Evolutionary conservation across 1,284 basidiomycete genomes (phyloP), one percentile per base, ranked within the genome.

Genomic region (Sporisorium sorghi): DNA sequence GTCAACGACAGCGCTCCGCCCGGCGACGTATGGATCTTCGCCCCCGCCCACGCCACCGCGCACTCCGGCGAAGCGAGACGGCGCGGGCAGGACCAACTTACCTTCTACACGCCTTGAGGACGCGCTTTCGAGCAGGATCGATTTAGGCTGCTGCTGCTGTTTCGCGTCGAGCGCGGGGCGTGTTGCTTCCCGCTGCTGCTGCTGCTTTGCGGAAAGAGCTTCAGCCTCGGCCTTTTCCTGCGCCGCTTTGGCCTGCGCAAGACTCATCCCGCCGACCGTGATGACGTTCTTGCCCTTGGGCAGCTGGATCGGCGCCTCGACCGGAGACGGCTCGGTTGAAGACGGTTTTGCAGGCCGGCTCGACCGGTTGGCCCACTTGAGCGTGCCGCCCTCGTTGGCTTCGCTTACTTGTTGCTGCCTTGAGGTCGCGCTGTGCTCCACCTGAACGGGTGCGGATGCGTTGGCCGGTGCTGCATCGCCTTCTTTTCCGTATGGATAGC

Each of bases 401-500:
- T 55, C 35, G 19, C 39, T 50, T 21, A 2, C 9, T 19, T 40
- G 37, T 8, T 40, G 21, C 19, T 26, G 19, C n/a, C 9, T 30
- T 26, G 51, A 17, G 4, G 14, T 24, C 23, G 2, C 49, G 23
- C 21, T 28, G n/a, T 21, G 3, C 7, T 35, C 11, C n/a, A 9
- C 11, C 21, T n/a, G n/a, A n/a, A 21, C 47, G 24, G 35, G 11
- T 5, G 28, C 17, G 24, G 32, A 24, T 33, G 10, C 6, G 19
- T 23, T 14, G n/a, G 28, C 15, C 28, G 11, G 37, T 12, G 54
- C 15, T 6, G 14, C 30, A 15, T 46, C 17, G 1, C 65, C 70
- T 53, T 76, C 70, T 37, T 62, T n/a, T 0, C 73, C 73, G 17
- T 73, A 76, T 9, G 73, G 73, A 53, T 55, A 76, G 12, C 73